Percentiles rank a stretch among this genome's conserved stretches.
phyloP scores from a whole-genome alignment of 1,284 basidiomycete genomes.

The Athelia sp. region DNA sequence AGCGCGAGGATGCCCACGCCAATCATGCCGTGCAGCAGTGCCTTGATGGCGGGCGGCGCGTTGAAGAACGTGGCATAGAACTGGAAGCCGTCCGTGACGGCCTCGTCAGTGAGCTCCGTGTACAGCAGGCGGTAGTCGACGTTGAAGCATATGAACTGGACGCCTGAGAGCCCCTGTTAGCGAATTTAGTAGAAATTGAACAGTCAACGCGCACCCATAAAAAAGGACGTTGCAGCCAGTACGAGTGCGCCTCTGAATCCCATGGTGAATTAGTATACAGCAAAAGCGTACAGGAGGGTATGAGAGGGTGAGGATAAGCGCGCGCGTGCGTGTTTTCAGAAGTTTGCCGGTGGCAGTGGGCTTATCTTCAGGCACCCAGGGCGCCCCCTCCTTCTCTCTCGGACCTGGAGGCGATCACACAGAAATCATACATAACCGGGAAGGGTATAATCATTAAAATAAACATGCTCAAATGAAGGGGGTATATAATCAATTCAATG shows the following conservation, averaged over 20 bases:
- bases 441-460: not conserved
- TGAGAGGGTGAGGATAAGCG: too few relatives aligned
- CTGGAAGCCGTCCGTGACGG: conserved; percentile 70
- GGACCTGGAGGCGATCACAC: too few relatives aligned
- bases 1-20: conserved; percentile 71
- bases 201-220: conserved; percentile 51
- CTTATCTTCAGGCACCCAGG: too few relatives aligned
- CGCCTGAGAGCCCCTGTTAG: conserved; percentile 40
- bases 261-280: conserved; percentile 40
- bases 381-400: too few relatives aligned
- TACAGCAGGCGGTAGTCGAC: conserved; percentile 84
- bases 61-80: conserved; percentile 91
- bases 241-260: conserved; percentile 83
- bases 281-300: too few relatives aligned
- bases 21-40: conserved; percentile 78
- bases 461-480: conserved; percentile 1
- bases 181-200: conserved; percentile 5
- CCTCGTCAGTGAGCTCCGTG: conserved; percentile 54
- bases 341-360: too few relatives aligned
- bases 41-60: conserved; percentile 87
- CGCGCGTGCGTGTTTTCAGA: too few relatives aligned
- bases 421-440: not conserved
- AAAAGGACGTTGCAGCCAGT: conserved; percentile 79
- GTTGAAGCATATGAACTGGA: conserved; percentile 84
- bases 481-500: conserved; percentile 1